Evolutionary conservation across 305 asterid genomes (phyloP), one percentile per base, ranked within the genome.

Genomic region (Fraxinus angustifolia): DNA sequence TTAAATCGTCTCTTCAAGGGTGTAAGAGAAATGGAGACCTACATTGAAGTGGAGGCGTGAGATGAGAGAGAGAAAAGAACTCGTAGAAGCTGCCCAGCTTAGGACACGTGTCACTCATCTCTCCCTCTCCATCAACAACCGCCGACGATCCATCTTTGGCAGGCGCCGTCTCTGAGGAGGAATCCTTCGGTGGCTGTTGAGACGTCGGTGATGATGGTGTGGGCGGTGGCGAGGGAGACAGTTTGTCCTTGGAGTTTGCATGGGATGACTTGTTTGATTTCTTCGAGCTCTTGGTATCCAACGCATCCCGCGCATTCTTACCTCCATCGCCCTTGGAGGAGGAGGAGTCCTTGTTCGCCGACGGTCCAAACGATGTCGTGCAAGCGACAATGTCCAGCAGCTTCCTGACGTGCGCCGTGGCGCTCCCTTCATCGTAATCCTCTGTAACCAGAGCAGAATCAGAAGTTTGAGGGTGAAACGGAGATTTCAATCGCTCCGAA

Each of bases 31-130:
- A 19, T 38, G 76, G 84, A 78, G 79, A 38, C 70, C 72, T 88
- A 96, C 99, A 90, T 80, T 96, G 99, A 80, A 96, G 87, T 80
- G 99, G 99, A 77, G 99, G 98, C 77, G 93, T 91, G 87, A 94
- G 97, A 89, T 96, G 98, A 70, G 98, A 92, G 73, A 96, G 98
- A 30, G 99, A 96, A 76, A 96, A 96, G 90, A 96, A 96, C 86
- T 96, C 98, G 85, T 96, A 96, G 87, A 96, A 96, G 91, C 93
- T 93, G 78, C 97, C 98, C 62, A 96, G 84, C 86, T 90, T 93
- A 45, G 98, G 98, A 45, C 93, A 91, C 79, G 98, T 87, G 85
- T 93, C 89, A 75, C 86, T 91, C 97, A 94, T 91, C 85, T 93
- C 98, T 81, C 93, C 98, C 75, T 93, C 98, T 45, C 86, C 92